Percentiles rank a stretch among this genome's conserved stretches.
Evolutionary conservation across 1,284 basidiomycete genomes (phyloP).

Genomic region (Sphaerobolus stellatus): DNA sequence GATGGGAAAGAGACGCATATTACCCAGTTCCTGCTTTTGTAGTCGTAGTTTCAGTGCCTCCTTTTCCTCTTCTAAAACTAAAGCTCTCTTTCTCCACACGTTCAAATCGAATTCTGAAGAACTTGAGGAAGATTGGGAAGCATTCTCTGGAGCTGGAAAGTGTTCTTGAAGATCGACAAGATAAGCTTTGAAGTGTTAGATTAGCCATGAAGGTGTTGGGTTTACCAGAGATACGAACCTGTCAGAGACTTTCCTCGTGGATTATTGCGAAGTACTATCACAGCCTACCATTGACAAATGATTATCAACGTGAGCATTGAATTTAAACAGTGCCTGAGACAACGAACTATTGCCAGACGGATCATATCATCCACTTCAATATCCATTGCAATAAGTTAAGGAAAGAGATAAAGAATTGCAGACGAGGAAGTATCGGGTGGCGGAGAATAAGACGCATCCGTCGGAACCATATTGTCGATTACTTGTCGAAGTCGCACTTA

Average conservation of each 20-base stretch:
- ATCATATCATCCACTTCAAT: no score
- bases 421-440: no score
- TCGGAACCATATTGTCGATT: no score
- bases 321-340: no score
- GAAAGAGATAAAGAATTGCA: no score
- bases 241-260: constrained; percentile 4
- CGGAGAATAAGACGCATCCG: no score
- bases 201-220: background rate
- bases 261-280: constrained; percentile 8
- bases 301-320: no score
- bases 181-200: background rate
- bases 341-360: no score
- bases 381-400: no score
- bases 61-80: constrained; percentile 10
- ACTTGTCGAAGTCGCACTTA: no score
- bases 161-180: constrained; percentile 10
- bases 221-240: constrained; percentile 1
- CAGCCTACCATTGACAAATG: constrained; percentile 6
- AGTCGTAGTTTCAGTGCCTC: constrained; percentile 5
- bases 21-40: constrained; percentile 13
- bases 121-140: background rate
- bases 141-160: background rate
- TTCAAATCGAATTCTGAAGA: background rate
- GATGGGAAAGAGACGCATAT: background rate
- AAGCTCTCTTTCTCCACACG: constrained; percentile 6